Percentiles rank a stretch among this genome's conserved stretches.
phyloP scores from a whole-genome alignment of 2,329 filamentous ascomycete species.

The Mollisiaceae sp. region DNA sequence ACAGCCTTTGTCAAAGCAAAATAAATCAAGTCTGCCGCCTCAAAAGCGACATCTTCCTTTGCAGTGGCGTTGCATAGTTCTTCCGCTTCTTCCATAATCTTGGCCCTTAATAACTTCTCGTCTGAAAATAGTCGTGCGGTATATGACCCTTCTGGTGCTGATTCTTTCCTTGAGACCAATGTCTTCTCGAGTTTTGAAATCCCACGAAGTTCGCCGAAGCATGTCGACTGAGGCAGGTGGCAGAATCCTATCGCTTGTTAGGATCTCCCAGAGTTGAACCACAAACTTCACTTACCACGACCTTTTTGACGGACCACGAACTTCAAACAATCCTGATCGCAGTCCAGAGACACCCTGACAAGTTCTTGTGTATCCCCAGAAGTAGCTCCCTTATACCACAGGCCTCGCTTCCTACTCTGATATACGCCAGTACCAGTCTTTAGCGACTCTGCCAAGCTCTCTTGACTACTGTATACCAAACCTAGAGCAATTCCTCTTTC shows the following conservation, averaged over 20 bases:
- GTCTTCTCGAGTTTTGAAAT: constrained; percentile 88
- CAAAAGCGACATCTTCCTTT: constrained; percentile 85
- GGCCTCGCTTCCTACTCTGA: constrained; percentile 90
- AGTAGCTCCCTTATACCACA: constrained; percentile 96
- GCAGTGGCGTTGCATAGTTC: constrained; percentile 88
- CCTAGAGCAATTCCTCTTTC: constrained; percentile 84
- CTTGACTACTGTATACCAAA: constrained; percentile 90
- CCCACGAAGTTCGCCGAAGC: constrained; percentile 85
- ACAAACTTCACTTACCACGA: constrained; percentile 52
- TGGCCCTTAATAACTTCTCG: constrained; percentile 84
- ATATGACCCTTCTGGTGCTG: constrained; percentile 88
- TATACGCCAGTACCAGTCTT: constrained; percentile 83
- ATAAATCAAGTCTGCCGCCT: constrained; percentile 94
- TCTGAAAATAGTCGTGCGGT: constrained; percentile 93
- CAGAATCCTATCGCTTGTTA: constrained; percentile 69
- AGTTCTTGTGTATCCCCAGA: constrained; percentile 94
- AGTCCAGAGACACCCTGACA: constrained; percentile 83
- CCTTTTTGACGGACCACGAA: constrained; percentile 92
- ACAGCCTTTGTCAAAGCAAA: constrained; percentile 93
- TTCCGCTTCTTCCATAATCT: constrained; percentile 98
- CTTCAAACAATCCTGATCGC: constrained; percentile 89
- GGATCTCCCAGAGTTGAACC: background rate
- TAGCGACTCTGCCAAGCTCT: constrained; percentile 87
- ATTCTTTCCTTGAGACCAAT: constrained; percentile 77
- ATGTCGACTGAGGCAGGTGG: constrained; percentile 88